Percentiles rank a stretch among this genome's conserved stretches.
These are phyloP conservation scores for Oryza coarctata DNA, from an alignment of 176 grass and related monocot species.

Conservation along the genomic window DNA sequence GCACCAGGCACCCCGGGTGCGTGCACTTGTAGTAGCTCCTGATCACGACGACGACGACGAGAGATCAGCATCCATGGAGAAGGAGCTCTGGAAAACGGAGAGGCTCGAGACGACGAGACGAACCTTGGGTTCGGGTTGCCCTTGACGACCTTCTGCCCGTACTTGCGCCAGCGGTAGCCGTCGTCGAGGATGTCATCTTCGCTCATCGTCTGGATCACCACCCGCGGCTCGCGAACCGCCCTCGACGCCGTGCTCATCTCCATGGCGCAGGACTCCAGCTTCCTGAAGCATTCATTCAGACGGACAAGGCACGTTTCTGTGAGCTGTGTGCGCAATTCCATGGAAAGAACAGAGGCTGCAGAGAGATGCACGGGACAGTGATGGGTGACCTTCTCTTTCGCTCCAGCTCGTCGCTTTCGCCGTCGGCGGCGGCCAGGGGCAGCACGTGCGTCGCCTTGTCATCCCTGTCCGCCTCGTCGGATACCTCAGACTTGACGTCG, in stretches of 20 bases:
- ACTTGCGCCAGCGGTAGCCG: constrained; percentile 85
- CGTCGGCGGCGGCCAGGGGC: constrained; percentile 14
- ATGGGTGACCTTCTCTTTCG: constrained; percentile 52
- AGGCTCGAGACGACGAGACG: neutral
- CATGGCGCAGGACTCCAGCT: constrained; percentile 56
- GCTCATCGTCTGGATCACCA: constrained; percentile 73
- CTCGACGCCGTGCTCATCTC: constrained; percentile 51
- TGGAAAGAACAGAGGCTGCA: neutral
- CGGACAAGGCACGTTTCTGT: neutral
- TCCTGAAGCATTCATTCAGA: constrained; percentile 43
- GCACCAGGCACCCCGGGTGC: constrained; percentile 52
- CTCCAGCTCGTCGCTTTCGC: constrained; percentile 48
- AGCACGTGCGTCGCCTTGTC: constrained; percentile 43
- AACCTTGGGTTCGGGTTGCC: constrained; percentile 74
- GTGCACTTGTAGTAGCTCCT: constrained; percentile 93
- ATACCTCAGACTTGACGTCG: constrained; percentile 44
- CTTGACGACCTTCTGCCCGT: constrained; percentile 81
- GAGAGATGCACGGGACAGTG: neutral
- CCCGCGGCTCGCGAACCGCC: constrained; percentile 58
- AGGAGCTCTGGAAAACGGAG: neutral
- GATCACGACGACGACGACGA: neutral
- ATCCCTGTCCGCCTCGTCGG: constrained; percentile 51
- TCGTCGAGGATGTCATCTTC: constrained; percentile 72
- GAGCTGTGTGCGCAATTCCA: neutral
- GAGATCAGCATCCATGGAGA: neutral